Conservation (phyloP, 129 eudicot species). For the Helianthus tuberosus region DNA sequence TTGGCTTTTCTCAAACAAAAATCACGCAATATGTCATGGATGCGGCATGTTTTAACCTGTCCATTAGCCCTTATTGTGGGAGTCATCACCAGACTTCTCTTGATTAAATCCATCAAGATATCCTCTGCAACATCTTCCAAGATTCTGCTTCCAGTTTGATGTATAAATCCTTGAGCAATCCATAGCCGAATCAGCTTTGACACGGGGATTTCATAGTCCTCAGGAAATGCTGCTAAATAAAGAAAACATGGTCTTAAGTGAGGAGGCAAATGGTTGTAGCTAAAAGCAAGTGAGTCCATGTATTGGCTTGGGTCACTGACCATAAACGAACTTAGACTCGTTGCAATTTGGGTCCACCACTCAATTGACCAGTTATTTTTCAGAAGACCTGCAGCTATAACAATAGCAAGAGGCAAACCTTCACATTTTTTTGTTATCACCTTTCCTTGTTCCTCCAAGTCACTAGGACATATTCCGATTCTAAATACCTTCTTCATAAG, state of each 20-base stretch:
- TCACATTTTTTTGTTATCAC: background rate
- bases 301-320: slow-evolving; percentile 18
- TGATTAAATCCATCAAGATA: slow-evolving; percentile 14
- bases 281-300: slow-evolving; percentile 18
- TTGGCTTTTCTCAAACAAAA: slow-evolving; percentile 27
- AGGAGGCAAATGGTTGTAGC: no score
- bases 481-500: slow-evolving; percentile 14
- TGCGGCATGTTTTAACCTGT: slow-evolving; percentile 32
- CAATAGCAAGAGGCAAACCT: background rate
- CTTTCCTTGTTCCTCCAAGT: background rate
- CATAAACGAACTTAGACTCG: slow-evolving; percentile 1
- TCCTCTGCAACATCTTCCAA: slow-evolving; percentile 11
- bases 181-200: slow-evolving; percentile 28
- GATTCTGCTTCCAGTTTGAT: background rate
- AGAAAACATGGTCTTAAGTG: slow-evolving; percentile 21
- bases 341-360: slow-evolving; percentile 27
- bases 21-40: slow-evolving; percentile 38
- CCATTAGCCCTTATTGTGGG: slow-evolving; percentile 16
- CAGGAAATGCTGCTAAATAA: slow-evolving; percentile 29
- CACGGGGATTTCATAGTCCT: slow-evolving; percentile 14
- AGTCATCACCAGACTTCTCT: slow-evolving; percentile 29
- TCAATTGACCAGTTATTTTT: background rate
- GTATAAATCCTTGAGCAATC: slow-evolving; percentile 38
- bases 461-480: slow-evolving; percentile 3
- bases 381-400: slow-evolving; percentile 29